Base-by-base conservation (phyloP, 2,329 filamentous ascomycete species). In the Colletotrichum musicola region DNA sequence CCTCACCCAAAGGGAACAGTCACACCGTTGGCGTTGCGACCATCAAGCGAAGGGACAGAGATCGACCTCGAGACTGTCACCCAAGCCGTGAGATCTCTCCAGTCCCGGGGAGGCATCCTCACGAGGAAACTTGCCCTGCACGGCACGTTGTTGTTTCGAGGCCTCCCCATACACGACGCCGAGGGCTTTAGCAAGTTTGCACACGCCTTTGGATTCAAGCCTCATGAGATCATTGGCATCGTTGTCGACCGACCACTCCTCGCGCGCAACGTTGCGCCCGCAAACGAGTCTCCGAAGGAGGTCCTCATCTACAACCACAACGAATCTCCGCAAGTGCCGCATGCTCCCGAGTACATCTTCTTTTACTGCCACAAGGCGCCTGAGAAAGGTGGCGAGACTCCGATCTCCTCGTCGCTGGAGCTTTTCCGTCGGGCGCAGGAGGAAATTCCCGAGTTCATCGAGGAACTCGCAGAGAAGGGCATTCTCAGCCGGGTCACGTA, bases 221-320 rank as follows among this genome's bases (percentile, higher is more conserved):
- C 83, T 1, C 84, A 86, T 60, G 84, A 85, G 69, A 84, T 84
- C 63, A 86, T 86, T 56, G 84, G 84, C 0, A 85, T 85, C 51
- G 82, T 85, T 0, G 82, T 85, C 6, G 76, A 84, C 54, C 74
- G 84, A 49, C 83, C 83, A 0, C 12, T 59, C 13, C 25, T 59
- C 16, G 54, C 54, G 14, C 44, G 46, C 4, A 64, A 64, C 0
- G 54, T 64, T 13, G 62, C 54, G 4, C 83, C 83, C 0, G 84
- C 84, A 4, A 86, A 85, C 63, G 82, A 85, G 72, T 78, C 82
- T 2, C 82, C 83, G 1, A 83, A 83, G 70, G 79, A 83, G 56
- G 81, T 84, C 1, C 75, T 81, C 7, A 84, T 86, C 47, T 85
- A 84, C 72, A 85, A 79, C 71, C 84, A 86, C 74, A 86, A 86